phyloP scores from a whole-genome alignment of 176 grass and related monocot species.

The Guadua angustifolia region DNA sequence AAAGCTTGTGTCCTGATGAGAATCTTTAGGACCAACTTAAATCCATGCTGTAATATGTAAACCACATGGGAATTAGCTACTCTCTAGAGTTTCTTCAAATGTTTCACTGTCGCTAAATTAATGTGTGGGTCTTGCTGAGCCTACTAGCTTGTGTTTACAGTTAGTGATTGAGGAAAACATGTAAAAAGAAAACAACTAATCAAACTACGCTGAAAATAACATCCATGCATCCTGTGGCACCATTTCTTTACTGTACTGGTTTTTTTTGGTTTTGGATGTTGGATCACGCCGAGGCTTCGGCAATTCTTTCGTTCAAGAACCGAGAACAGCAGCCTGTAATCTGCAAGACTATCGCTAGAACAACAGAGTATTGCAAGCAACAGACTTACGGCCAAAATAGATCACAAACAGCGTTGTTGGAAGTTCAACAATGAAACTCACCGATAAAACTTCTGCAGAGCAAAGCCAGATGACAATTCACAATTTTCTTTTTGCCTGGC shows the following conservation, averaged over 20 bases:
- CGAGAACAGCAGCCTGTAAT: too few species aligned
- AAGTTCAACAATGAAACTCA: too few species aligned
- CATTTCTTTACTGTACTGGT: neutral
- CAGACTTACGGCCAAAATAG: too few species aligned
- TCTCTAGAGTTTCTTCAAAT: neutral
- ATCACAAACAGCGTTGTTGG: too few species aligned
- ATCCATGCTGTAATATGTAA: neutral
- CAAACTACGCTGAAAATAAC: neutral
- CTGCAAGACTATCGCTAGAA: too few species aligned
- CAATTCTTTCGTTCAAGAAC: too few species aligned
- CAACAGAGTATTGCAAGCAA: too few species aligned
- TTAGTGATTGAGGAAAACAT: neutral
- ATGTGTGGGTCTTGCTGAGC: neutral
- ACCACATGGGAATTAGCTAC: neutral
- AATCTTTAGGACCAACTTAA: neutral
- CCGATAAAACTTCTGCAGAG: too few species aligned
- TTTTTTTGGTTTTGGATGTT: too few species aligned
- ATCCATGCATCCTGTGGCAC: neutral
- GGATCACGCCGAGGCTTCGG: too few species aligned
- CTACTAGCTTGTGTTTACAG: neutral
- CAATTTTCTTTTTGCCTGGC: too few species aligned
- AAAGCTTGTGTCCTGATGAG: neutral
- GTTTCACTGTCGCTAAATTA: neutral
- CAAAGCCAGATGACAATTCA: too few species aligned
- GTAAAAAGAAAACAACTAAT: neutral